Base-by-base conservation (phyloP, 352 stramenopile species). In the Phytophthora megakarya region DNA sequence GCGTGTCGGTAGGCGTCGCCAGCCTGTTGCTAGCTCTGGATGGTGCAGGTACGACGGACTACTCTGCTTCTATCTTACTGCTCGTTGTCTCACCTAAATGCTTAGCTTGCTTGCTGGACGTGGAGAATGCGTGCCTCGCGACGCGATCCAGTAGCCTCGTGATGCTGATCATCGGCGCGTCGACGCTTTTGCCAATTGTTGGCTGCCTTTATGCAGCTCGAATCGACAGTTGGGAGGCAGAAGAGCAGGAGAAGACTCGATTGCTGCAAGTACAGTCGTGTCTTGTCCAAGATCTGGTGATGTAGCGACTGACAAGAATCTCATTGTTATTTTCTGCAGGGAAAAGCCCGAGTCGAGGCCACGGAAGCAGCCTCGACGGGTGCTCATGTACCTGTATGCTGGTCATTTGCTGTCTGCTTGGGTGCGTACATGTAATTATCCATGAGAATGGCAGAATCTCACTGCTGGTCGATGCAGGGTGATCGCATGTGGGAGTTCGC, bases 401-500 rank as follows among this genome's bases (percentile, higher is more conserved):
- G 81, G 71, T 15, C 87, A 94, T 55, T 86, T 93, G 32, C 48
- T 93, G 21, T 94, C 87, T 45, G 79, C 86, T 22, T 95, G 86
- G 83, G 83, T 92, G 59, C 38, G 68, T 70, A 22, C 10, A n/a
- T 50, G n/a, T n/a, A 18, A 7, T 18, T 32, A 4, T 18, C 21
- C 15, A 9, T 18, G 19, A 25, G 30, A 30, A 12, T 6, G 28
- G 26, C 26, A 53, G 12, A 1, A 38, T 40, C 46, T 55, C 2
- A 55, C 11, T 55, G 33, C 5, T 43, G 3, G 45, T 4, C 56
- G 21, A 15, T 26, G 37, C 42, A 88, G 86, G 84, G 86, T 38
- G 84, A 95, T 45, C 79, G 79, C 35, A 92, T 95, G 82, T 95
- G 86, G 84, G 69, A 88, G 46, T 93, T 95, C 51, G 84, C 84